These are phyloP conservation scores for Aureoboletus auriporus DNA, from an alignment of 768 basidiomycete genomes.

Conservation along the genomic window DNA sequence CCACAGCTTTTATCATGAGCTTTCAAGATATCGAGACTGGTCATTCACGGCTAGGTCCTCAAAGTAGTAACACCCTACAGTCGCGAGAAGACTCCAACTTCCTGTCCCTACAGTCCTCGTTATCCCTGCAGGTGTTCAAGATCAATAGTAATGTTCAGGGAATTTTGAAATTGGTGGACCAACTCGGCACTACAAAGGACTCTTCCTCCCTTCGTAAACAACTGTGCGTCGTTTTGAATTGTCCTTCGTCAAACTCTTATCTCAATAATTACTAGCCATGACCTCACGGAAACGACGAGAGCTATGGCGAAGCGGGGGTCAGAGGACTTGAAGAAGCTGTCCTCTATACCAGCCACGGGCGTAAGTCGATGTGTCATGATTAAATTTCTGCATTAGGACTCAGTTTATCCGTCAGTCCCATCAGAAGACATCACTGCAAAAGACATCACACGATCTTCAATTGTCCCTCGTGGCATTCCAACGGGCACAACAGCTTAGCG, in stretches of 20 bases:
- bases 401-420: conserved; percentile 48
- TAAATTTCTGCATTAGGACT: not conserved
- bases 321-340: conserved; percentile 88
- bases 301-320: conserved; percentile 94
- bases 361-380: conserved; percentile 35
- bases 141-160: conserved; percentile 97
- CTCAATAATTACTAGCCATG: conserved; percentile 55
- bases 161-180: conserved; percentile 93
- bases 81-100: conserved; percentile 71
- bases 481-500: conserved; percentile 84
- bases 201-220: conserved; percentile 76
- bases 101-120: conserved; percentile 66
- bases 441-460: conserved; percentile 91
- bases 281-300: conserved; percentile 90
- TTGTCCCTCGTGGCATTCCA: conserved; percentile 89
- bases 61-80: conserved; percentile 30
- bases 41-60: conserved; percentile 27
- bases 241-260: not conserved
- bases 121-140: conserved; percentile 96
- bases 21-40: conserved; percentile 51
- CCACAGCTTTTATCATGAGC: conserved; percentile 34
- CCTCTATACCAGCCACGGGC: conserved; percentile 57
- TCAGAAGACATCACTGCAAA: conserved; percentile 81
- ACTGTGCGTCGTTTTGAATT: conserved; percentile 52
- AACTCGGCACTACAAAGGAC: conserved; percentile 83